These are phyloP conservation scores for Colletotrichum coccodes DNA, from an alignment of 2,329 filamentous ascomycete genomes.

Conservation along the genomic window DNA sequence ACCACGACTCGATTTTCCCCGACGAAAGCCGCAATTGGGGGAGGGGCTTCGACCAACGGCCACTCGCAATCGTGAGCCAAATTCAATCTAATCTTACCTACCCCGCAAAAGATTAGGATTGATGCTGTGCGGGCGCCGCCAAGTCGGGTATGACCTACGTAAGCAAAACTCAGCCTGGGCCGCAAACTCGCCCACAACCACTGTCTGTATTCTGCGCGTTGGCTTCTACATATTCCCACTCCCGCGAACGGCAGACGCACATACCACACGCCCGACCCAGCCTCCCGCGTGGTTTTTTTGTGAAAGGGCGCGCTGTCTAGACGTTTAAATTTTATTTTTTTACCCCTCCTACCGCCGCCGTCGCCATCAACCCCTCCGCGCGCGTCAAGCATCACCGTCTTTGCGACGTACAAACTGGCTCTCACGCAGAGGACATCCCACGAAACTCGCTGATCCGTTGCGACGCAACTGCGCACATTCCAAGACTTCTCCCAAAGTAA, in stretches of 20 bases:
- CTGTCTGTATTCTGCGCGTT: background rate
- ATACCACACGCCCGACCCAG: conserved; percentile 8
- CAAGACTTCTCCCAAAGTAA: background rate
- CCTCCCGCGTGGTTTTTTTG: conserved; percentile 8
- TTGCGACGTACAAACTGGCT: background rate
- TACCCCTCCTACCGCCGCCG: background rate
- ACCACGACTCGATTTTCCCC: background rate
- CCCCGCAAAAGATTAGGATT: background rate
- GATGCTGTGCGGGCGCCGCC: background rate
- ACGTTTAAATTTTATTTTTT: background rate
- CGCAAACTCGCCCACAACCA: too few species aligned
- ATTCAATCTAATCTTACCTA: background rate
- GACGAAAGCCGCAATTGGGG: background rate
- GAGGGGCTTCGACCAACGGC: background rate
- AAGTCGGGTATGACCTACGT: background rate
- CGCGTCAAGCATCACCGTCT: background rate
- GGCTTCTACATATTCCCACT: background rate
- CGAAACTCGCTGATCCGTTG: background rate
- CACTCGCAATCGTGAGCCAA: background rate
- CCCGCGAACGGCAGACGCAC: background rate
- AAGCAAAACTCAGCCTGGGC: conserved; percentile 4
- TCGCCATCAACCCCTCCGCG: background rate
- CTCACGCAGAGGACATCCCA: background rate
- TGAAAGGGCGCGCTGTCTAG: background rate
- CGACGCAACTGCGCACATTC: background rate